phyloP scores from a whole-genome alignment of 1,284 basidiomycete species.

The Xerocomus cyaneibrunnescens region DNA sequence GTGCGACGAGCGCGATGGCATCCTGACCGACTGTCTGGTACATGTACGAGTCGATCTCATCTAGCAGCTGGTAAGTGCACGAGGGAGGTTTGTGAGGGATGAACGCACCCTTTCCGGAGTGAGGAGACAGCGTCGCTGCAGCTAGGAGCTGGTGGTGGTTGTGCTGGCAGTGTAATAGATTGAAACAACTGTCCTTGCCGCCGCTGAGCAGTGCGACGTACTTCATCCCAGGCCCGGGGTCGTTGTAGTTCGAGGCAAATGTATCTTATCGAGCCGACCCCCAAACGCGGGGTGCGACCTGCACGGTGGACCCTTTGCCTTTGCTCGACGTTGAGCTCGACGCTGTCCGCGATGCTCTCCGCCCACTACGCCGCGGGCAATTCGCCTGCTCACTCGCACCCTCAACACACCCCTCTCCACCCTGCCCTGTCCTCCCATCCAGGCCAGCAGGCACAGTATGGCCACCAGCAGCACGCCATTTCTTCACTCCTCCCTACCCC shows the following conservation, averaged over 20 bases:
- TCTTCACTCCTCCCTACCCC: constrained; percentile 44
- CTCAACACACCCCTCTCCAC: constrained; percentile 20
- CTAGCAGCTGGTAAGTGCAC: constrained; percentile 45
- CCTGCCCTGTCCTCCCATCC: constrained; percentile 1
- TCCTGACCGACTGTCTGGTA: constrained; percentile 99
- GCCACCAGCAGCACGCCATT: constrained; percentile 28
- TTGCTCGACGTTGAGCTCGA: constrained; percentile 4
- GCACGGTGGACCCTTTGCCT: neutral
- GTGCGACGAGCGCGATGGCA: constrained; percentile 85
- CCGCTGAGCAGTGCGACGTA: constrained; percentile 95
- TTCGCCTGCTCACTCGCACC: constrained; percentile 18
- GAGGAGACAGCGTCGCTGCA: constrained; percentile 86
- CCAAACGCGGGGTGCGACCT: constrained; percentile 16
- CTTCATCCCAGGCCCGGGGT: constrained; percentile 60
- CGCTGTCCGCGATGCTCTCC: constrained; percentile 25
- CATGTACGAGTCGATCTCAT: constrained; percentile 98
- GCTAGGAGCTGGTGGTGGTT: constrained; percentile 91
- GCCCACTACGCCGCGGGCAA: constrained; percentile 24
- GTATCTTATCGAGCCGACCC: constrained; percentile 26
- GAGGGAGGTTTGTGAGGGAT: constrained; percentile 10
- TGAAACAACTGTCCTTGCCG: constrained; percentile 98
- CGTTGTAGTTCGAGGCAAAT: too few species aligned
- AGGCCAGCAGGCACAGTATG: constrained; percentile 23
- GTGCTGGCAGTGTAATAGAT: constrained; percentile 83
- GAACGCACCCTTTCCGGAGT: constrained; percentile 74